Evolutionary conservation across 768 basidiomycete species (phyloP), one percentile per base, ranked within the genome.

Genomic region (Mycena belliarum): DNA sequence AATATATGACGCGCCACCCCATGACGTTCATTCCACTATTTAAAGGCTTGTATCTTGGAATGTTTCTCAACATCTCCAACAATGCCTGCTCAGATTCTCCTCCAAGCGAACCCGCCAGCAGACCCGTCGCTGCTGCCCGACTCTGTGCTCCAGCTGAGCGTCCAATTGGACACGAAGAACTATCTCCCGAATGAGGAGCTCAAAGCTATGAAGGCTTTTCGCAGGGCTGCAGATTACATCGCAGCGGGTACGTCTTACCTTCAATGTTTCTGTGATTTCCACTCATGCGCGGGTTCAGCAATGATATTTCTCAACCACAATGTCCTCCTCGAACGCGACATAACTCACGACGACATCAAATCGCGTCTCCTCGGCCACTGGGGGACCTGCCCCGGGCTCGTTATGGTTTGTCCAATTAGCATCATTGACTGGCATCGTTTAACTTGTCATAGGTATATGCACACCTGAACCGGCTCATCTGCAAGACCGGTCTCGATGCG

Each of bases 291-390:
- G 16, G 16, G 12, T 54, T 64, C 52, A 85, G 91, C 91, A 1
- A 92, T 90, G 89, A 93, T 95, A 60, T 95, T 92, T 75, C 75
- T 96, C 56, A 85, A 82, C 59, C 75, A 81, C 62, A 89, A 94
- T 60, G 81, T 85, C 12, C 78, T 92, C 2, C 72, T 95, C 29
- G 82, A 88, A 57, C 73, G 82, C 32, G 71, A 79, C 26, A 73
- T 91, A 40, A 79, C 75, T 20, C 74, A 79, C 26, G 84, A 88
- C 42, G 81, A 93, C 69, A 87, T 96, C 75, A 95, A 95, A 73
- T 77, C 80, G 40, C 84, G 91, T 65, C 80, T 93, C 24, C 80
- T 93, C 9, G 91, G 92, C 1, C 91, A 92, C 66, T 91, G 89
- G 88, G 90, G 89, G 26, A 90, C 89, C 1, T 60, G 59, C 21